These are phyloP conservation scores for Cutaneotrichosporon cutaneum DNA, from an alignment of 1,284 basidiomycete genomes.

Conservation along the genomic window DNA sequence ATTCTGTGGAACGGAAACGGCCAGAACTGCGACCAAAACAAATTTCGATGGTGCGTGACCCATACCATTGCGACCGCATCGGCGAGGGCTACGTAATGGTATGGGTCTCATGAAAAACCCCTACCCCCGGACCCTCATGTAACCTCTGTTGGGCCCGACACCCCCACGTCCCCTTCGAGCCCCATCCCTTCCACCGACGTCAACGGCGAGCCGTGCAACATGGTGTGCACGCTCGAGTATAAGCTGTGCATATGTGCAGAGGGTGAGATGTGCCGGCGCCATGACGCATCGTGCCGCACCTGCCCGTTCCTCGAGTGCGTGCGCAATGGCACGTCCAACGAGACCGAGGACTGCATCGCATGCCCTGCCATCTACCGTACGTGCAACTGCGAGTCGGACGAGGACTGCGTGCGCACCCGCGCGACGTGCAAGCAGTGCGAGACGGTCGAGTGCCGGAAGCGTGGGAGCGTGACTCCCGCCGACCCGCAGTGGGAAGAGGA, in stretches of 20 bases:
- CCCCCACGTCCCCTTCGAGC: too few species aligned
- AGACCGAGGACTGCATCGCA: background rate
- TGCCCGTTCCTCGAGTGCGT: background rate
- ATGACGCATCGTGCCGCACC: background rate
- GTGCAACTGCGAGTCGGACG: background rate
- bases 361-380: background rate
- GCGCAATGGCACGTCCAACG: background rate
- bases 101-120: too few species aligned
- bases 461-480: background rate
- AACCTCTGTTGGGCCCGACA: too few species aligned
- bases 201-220: background rate
- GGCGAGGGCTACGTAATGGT: too few species aligned
- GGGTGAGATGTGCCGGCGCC: background rate
- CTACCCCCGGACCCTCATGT: too few species aligned
- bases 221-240: background rate
- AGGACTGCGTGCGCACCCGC: background rate
- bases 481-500: background rate
- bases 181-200: background rate
- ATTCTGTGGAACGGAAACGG: too few species aligned
- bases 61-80: too few species aligned
- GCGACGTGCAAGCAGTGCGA: background rate
- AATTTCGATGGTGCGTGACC: too few species aligned
- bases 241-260: background rate
- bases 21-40: too few species aligned
- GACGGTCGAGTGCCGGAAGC: background rate